These are phyloP conservation scores for Penicillium sp. DNA, from an alignment of 2,329 filamentous ascomycete species.

Conservation along the genomic window DNA sequence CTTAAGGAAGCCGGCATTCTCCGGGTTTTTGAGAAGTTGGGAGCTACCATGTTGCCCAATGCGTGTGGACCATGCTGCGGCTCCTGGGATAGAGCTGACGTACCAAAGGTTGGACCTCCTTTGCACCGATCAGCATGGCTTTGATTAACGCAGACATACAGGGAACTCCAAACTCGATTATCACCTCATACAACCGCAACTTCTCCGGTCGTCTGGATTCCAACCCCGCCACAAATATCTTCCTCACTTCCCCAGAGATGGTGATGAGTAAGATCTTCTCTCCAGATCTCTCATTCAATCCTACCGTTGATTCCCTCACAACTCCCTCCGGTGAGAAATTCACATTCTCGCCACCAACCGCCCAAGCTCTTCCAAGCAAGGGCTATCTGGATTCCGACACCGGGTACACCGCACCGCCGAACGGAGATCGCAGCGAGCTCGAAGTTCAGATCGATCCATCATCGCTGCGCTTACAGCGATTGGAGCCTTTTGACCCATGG, in stretches of 20 bases:
- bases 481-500: slow-evolving; percentile 82
- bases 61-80: slow-evolving; percentile 64
- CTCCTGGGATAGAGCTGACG: slow-evolving; percentile 94
- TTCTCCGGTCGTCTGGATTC: slow-evolving; percentile 96
- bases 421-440: slow-evolving; percentile 51
- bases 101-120: slow-evolving; percentile 59
- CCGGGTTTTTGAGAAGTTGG: slow-evolving; percentile 91
- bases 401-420: slow-evolving; percentile 90
- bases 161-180: slow-evolving; percentile 89
- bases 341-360: slow-evolving; percentile 74
- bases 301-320: slow-evolving; percentile 83
- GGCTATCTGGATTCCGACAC: slow-evolving; percentile 89
- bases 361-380: slow-evolving; percentile 71
- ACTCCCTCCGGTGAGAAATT: slow-evolving; percentile 95
- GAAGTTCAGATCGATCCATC: slow-evolving; percentile 73
- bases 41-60: slow-evolving; percentile 89
- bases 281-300: slow-evolving; percentile 86
- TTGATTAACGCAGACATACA: slow-evolving; percentile 65
- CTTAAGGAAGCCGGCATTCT: slow-evolving; percentile 87
- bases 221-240: slow-evolving; percentile 89
- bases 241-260: slow-evolving; percentile 84
- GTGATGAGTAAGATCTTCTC: slow-evolving; percentile 82
- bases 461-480: slow-evolving; percentile 73
- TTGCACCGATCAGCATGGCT: no score
- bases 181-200: slow-evolving; percentile 99